phyloP scores from a whole-genome alignment of 805 yeast species.

The Jamesozyma piceae region DNA sequence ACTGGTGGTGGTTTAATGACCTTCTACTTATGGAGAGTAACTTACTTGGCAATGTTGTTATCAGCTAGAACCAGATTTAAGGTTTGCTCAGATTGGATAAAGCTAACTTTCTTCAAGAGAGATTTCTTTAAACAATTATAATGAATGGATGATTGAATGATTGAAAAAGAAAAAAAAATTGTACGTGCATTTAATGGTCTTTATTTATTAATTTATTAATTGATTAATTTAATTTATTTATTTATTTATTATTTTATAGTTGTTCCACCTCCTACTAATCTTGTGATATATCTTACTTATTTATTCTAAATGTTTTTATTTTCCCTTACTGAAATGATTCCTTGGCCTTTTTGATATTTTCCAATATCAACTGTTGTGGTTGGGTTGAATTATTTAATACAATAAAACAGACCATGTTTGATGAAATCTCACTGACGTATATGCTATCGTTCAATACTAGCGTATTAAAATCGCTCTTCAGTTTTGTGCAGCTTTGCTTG shows the following conservation, averaged over 20 bases:
- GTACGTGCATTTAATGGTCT: not conserved
- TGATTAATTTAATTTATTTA: not conserved
- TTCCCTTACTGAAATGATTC: conserved; percentile 36
- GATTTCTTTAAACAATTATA: conserved; percentile 77
- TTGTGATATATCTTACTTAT: no score
- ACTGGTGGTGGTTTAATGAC: conserved; percentile 84
- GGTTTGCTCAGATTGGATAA: conserved; percentile 81
- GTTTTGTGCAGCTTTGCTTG: conserved; percentile 82
- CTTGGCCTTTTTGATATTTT: conserved; percentile 49
- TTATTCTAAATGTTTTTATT: no score
- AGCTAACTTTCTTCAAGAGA: conserved; percentile 82
- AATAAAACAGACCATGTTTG: conserved; percentile 53
- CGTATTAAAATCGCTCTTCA: conserved; percentile 75
- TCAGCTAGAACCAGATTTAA: conserved; percentile 79
- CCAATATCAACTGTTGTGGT: conserved; percentile 36
- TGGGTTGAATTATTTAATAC: conserved; percentile 39
- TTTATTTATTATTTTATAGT: not conserved
- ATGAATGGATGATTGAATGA: conserved; percentile 10
- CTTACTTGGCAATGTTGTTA: conserved; percentile 82
- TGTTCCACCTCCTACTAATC: no score
- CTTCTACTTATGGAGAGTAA: conserved; percentile 86
- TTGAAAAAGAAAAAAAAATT: not conserved
- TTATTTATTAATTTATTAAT: not conserved
- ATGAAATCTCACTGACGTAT: conserved; percentile 47
- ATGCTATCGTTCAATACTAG: conserved; percentile 54